A percentile compares a stretch with the other conserved stretches of the same genome.
Conservation (phyloP, 192 early-diverging fungal genomes). For the Gigaspora rosea region DNA sequence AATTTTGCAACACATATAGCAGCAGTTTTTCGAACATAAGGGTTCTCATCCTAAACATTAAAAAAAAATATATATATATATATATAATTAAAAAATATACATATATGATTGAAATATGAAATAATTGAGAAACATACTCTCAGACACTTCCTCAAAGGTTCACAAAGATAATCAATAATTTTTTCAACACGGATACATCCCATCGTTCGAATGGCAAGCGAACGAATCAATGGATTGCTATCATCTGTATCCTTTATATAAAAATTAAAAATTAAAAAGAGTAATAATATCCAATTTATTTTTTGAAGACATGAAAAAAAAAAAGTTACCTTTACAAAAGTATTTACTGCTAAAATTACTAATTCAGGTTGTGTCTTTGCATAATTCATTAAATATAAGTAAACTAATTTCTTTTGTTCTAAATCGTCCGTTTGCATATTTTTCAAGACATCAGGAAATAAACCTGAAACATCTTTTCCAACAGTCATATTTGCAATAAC, state of each 20-base stretch:
- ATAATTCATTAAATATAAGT: conserved; percentile 98
- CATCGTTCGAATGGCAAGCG: conserved; percentile 97
- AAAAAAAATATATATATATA: neutral
- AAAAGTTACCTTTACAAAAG: conserved; percentile 88
- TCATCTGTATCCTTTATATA: conserved; percentile 84
- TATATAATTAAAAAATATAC: neutral
- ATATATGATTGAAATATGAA: conserved; percentile 1
- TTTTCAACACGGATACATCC: conserved; percentile 95
- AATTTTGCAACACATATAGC: conserved; percentile 95
- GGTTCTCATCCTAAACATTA: conserved; percentile 77
- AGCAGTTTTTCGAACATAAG: conserved; percentile 98
- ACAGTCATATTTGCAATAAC: conserved; percentile 99
- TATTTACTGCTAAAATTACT: conserved; percentile 95
- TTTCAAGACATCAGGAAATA: conserved; percentile 97
- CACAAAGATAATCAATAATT: conserved; percentile 90
- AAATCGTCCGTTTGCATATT: conserved; percentile 99
- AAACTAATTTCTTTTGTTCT: conserved; percentile 97
- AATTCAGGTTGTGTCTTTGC: conserved; percentile 95
- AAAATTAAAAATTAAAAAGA: neutral
- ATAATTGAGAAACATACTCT: conserved; percentile 40
- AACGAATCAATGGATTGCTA: conserved; percentile 90
- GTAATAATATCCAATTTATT: neutral
- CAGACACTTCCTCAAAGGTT: conserved; percentile 89
- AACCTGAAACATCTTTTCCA: conserved; percentile 93
- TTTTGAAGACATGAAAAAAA: neutral